Base-by-base conservation (phyloP, 1,284 basidiomycete species). In the Microbotryum silenes-acaulis region DNA sequence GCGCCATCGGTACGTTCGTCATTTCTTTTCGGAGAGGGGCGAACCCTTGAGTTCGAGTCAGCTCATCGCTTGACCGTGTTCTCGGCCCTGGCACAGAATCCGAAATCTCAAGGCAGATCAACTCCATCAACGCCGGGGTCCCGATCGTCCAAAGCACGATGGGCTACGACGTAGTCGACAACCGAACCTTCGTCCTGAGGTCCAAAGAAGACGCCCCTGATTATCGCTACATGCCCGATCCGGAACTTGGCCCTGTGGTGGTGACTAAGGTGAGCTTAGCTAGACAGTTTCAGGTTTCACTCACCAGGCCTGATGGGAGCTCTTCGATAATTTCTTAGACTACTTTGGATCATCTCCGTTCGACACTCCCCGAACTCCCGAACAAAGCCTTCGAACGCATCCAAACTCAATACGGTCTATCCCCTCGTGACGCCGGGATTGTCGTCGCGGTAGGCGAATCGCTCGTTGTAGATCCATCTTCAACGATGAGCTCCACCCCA, bases 221-320 rank as follows among this genome's bases (percentile, higher is more conserved):
- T 74, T 99, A 98, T 75, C 82, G 94, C 8, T 99, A 97, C 77
- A 93, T 99, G 91, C 96, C 96, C 0, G 96, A 98, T 74, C 86
- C 91, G 0, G 97, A 98, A 73, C 77, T 98, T 0, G 90, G 91
- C 0, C 83, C 87, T 0, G 74, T 93, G 6, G 72, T 84, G 29
- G 75, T 97, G n/a, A 62, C 70, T 6, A 45, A 67, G 21, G 67
- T 71, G 23, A 37, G 62, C 57, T 18, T 12, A 33, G n/a, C 9
- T 42, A 18, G 37, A 42, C 37, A 42, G 2, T 53, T 51, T 18
- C 37, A 9, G 16, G 37, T 16, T 42, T 42, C 12, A 12, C 37
- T 42, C 14, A 12, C 2, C 1, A 42, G 37, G 1, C 2, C 37
- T 42, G 37, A 42, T 42, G 37, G 1, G 37, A 42, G 37, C 5